Percentiles rank a stretch among this genome's conserved stretches.
Evolutionary conservation across 441 rosid genomes (phyloP).

Genomic region (Hura crepitans): DNA sequence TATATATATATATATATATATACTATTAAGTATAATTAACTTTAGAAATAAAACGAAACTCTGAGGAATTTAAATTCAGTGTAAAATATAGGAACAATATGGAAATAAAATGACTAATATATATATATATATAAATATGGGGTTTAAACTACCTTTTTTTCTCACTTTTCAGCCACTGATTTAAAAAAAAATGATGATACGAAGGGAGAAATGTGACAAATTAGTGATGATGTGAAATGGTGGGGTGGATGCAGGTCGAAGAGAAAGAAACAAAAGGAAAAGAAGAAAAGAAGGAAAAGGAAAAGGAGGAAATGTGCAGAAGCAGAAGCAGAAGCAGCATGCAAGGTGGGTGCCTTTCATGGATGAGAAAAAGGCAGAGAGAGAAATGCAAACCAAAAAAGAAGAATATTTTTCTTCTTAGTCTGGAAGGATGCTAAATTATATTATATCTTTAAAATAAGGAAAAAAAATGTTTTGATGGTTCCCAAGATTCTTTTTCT

Average conservation of each 20-base stretch:
- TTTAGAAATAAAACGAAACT: too few relatives aligned
- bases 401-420: constrained; percentile 42
- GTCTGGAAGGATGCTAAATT: constrained; percentile 30
- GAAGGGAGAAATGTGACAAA: not conserved
- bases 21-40: too few relatives aligned
- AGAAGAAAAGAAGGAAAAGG: constrained; percentile 32
- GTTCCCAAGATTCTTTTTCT: constrained; percentile 13
- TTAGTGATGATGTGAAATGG: constrained; percentile 10
- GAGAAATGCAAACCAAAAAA: constrained; percentile 43
- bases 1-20: too few relatives aligned
- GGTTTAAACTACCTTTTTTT: too few relatives aligned
- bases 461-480: constrained; percentile 8
- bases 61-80: not conserved
- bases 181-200: too few relatives aligned
- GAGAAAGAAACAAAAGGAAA: constrained; percentile 33
- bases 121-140: too few relatives aligned
- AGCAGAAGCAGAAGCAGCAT: constrained; percentile 24
- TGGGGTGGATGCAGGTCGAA: constrained; percentile 34
- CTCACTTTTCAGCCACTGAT: too few relatives aligned
- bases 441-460: not conserved
- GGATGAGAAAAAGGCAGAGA: constrained; percentile 61
- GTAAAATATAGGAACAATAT: too few relatives aligned
- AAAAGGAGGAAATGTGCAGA: constrained; percentile 28
- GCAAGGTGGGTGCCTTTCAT: constrained; percentile 68
- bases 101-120: not conserved